A percentile compares a stretch with the other conserved stretches of the same genome.
phyloP scores from a whole-genome alignment of 1,139 yeast species.

The Keqinozyma sinolaborantium region DNA sequence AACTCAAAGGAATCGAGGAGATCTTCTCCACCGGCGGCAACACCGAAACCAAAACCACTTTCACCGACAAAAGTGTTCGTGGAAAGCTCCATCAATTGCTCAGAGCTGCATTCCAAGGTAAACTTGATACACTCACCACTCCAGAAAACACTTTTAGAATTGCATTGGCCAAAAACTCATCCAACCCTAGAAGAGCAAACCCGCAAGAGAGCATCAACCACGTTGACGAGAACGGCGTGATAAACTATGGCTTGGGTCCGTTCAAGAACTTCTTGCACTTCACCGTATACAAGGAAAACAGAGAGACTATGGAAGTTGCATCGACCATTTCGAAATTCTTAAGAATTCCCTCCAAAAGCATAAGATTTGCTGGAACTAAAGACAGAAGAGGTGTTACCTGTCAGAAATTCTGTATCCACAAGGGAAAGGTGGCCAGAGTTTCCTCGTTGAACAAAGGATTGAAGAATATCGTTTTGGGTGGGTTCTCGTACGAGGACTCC shows the following conservation, averaged over 20 bases:
- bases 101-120: constrained; percentile 69
- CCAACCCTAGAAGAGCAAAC: constrained; percentile 24
- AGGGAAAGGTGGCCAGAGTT: constrained; percentile 74
- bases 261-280: constrained; percentile 69
- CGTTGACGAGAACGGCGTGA: constrained; percentile 43
- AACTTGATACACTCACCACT: constrained; percentile 77
- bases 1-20: constrained; percentile 50
- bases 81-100: constrained; percentile 75
- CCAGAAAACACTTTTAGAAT: constrained; percentile 62
- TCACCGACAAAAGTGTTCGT: constrained; percentile 67
- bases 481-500: constrained; percentile 63
- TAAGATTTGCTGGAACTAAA: constrained; percentile 91
- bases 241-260: constrained; percentile 64
- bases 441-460: constrained; percentile 72
- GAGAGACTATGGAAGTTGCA: constrained; percentile 97
- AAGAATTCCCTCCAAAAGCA: constrained; percentile 63
- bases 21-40: constrained; percentile 57
- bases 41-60: constrained; percentile 54
- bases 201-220: constrained; percentile 47
- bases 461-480: constrained; percentile 72
- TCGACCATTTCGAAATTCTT: constrained; percentile 68
- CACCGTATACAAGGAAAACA: constrained; percentile 85
- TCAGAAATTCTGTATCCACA: constrained; percentile 71
- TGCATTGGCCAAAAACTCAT: constrained; percentile 40
- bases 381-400: constrained; percentile 96